Percentiles rank a stretch among this genome's conserved stretches.
These are phyloP conservation scores for Eutypa lata DNA, from an alignment of 2,329 filamentous ascomycete genomes.

Conservation along the genomic window DNA sequence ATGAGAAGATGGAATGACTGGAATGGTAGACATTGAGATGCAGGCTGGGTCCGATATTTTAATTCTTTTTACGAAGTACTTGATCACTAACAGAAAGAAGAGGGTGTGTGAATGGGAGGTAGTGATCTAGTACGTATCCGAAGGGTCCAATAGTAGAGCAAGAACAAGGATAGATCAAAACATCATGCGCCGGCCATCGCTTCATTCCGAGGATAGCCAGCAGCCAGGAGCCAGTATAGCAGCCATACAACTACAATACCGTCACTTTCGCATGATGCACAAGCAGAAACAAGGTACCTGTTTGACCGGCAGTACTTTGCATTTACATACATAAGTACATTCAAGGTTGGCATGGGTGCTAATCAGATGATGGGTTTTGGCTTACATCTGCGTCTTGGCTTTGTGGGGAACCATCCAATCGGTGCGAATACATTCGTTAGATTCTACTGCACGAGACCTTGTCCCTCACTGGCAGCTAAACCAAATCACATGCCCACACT, in stretches of 20 bases:
- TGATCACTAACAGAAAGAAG: no score
- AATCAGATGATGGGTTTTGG: slow-evolving; percentile 1
- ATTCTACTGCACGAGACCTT: background rate
- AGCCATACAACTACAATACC: no score
- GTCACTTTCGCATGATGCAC: no score
- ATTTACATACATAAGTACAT: no score
- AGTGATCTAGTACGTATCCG: background rate
- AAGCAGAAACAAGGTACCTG: no score
- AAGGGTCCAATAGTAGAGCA: background rate
- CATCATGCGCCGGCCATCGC: background rate
- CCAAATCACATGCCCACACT: background rate
- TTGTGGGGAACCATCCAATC: background rate
- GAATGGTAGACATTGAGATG: no score
- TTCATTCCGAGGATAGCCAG: background rate
- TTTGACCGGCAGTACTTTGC: no score
- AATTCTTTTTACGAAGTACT: no score
- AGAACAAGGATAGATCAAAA: background rate
- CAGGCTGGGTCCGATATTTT: no score
- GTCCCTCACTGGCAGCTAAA: background rate
- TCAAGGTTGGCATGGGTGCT: background rate
- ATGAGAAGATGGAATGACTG: no score
- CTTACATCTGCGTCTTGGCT: background rate
- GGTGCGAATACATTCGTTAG: background rate
- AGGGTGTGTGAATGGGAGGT: background rate
- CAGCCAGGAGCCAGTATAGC: background rate